These are phyloP conservation scores for Colletotrichum falcatum DNA, from an alignment of 2,329 filamentous ascomycete species.

Conservation along the genomic window DNA sequence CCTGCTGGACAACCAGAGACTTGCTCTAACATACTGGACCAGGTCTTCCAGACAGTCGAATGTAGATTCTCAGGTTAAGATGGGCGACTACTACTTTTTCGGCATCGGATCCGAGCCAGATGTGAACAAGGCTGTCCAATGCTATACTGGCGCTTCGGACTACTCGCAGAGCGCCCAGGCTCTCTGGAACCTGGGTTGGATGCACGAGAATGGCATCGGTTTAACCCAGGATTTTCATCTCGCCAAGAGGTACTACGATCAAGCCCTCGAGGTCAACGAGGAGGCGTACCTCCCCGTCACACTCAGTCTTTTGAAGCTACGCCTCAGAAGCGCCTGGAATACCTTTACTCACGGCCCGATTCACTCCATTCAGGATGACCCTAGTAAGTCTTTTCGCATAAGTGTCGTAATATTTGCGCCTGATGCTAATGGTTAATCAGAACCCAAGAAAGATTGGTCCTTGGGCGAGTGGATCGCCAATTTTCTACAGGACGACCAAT, in stretches of 20 bases:
- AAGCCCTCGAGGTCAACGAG: conserved; percentile 88
- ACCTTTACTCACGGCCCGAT: conserved; percentile 89
- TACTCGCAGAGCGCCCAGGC: conserved; percentile 93
- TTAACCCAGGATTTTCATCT: conserved; percentile 96
- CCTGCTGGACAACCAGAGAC: conserved; percentile 63
- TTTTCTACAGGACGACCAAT: conserved; percentile 79
- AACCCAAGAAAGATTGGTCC: conserved; percentile 78
- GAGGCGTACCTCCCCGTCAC: conserved; percentile 96
- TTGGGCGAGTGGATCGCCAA: conserved; percentile 88
- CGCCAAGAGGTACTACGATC: conserved; percentile 95
- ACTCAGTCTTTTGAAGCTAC: conserved; percentile 86
- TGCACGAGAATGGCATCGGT: conserved; percentile 97
- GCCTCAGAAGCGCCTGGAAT: conserved; percentile 93
- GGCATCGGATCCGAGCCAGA: conserved; percentile 81
- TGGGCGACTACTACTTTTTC: conserved; percentile 95
- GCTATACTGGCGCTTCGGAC: conserved; percentile 93
- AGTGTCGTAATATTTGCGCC: background rate
- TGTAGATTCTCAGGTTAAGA: conserved; percentile 94
- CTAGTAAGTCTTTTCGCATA: conserved; percentile 66
- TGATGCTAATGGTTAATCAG: conserved; percentile 58
- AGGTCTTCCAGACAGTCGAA: conserved; percentile 93
- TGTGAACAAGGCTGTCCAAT: conserved; percentile 88
- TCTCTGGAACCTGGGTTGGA: conserved; percentile 97
- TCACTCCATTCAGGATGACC: conserved; percentile 92
- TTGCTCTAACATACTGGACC: conserved; percentile 94